Evolutionary conservation across 139 green algal genomes (phyloP), one percentile per base, ranked within the genome.

Genomic region (Bryopsis sp.): DNA sequence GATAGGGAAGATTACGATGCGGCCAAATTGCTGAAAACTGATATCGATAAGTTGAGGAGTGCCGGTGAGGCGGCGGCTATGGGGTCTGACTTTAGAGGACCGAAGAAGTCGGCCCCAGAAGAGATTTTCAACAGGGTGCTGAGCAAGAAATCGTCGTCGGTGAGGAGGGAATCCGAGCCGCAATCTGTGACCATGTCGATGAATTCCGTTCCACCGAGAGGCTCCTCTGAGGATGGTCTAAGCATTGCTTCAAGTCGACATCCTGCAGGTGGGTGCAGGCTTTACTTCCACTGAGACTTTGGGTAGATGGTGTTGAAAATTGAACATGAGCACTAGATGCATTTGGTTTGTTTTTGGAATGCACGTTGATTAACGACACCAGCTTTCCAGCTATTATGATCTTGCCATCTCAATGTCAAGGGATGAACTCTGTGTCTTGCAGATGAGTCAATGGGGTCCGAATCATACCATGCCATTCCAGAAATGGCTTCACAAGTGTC

Each of bases 1-100:
- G 87, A 91, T 64, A 79, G 74, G 43, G 89, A 97, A 73, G 92
- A 97, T 63, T 97, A 97, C 69, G 92, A 97, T 77, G 79, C 85
- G 0, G 92, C 92, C 24, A 97, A 97, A 73, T 65, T 77, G 28
- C 82, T 96, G 43, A 95, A 96, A 67, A 75, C 57, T 26, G 75
- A 95, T 61, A 88, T 95, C 1, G 86, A 92, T 50, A 82, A 85
- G 57, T 76, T 96, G 74, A 70, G 89, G 2, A n/a, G 54, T 1
- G 72, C 24, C 5, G 37, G 66, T 26, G 66, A 72, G 34, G 28
- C 22, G 28, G 50, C 50, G 35, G 64, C 70, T 70, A 54, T 24
- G 63, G 47, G 7, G 58, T 32, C 54, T 8, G 26, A 36, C 19
- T 11, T 54, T 11, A 19, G 15, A 11, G 19, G 19, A 19, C 15